Conservation (phyloP, 2,329 filamentous ascomycete species). For the Fusarium tuaranense region DNA sequence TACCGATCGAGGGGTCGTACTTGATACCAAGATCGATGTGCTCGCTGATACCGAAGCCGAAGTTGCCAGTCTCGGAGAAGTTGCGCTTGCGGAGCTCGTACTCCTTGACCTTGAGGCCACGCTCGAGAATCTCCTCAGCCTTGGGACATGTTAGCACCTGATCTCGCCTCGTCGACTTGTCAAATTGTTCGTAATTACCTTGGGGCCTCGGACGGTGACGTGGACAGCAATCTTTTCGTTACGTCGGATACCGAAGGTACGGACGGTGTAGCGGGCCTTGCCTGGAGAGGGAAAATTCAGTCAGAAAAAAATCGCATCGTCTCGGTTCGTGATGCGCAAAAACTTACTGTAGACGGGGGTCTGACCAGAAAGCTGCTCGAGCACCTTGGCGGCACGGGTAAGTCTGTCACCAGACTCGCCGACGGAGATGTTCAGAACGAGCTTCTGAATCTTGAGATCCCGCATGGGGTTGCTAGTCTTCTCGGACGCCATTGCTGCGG, state of each 20-base stretch:
- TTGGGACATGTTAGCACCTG: constrained; percentile 48
- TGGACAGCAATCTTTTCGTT: constrained; percentile 99
- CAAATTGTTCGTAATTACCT: constrained; percentile 57
- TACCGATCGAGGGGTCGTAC: constrained; percentile 98
- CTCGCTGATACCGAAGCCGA: constrained; percentile 99
- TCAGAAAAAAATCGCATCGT: constrained; percentile 31
- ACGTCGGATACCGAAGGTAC: constrained; percentile 99
- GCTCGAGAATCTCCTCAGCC: constrained; percentile 99
- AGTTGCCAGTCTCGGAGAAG: constrained; percentile 99
- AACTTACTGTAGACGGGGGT: constrained; percentile 97
- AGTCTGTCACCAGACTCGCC: constrained; percentile 99
- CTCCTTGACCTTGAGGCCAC: constrained; percentile 99
- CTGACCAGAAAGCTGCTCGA: constrained; percentile 99
- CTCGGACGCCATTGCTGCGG: constrained; percentile 70
- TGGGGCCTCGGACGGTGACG: constrained; percentile 97
- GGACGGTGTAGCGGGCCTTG: constrained; percentile 99
- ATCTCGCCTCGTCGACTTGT: not conserved
- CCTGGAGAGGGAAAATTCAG: constrained; percentile 60
- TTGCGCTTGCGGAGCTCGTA: constrained; percentile 99
- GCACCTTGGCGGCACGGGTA: constrained; percentile 99
- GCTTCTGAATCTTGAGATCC: constrained; percentile 99
- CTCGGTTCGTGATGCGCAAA: constrained; percentile 13
- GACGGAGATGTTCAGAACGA: constrained; percentile 99
- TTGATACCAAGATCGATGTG: constrained; percentile 99
- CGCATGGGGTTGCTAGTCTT: constrained; percentile 99